Base-by-base conservation (phyloP, 768 basidiomycete species). In the Russula ochroleuca region DNA sequence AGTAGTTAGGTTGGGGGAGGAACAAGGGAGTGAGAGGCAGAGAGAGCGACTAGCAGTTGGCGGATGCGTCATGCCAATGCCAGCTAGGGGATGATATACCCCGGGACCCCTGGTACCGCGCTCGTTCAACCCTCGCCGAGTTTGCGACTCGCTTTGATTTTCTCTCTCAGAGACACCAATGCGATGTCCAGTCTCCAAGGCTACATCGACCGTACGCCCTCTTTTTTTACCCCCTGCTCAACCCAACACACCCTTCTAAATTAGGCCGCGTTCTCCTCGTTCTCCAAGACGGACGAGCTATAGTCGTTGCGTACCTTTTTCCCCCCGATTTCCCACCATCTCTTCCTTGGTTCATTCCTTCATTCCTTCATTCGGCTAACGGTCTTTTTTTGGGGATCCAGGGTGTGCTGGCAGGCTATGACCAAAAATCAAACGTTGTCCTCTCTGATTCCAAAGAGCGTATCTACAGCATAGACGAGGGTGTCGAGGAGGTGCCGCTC, bases 381-480 rank as follows among this genome's bases (percentile, higher is more conserved):
- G 15, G 35, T 23, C 28, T 61, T 9, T 25, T 45, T 45, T 23
- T 11, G 6, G 10, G 13, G 11, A 1, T 17, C 23, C 72, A 96
- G 94, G 95, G 96, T 70, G 82, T 85, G 28, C 82, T 99, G 75
- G 88, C 88, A 43, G 96, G 96, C 55, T 95, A 84, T 70, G 97
- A 99, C 80, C 88, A 94, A 75, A 93, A 92, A 75, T 93, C 93
- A 37, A 98, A 98, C 75, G 85, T 98, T 71, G 94, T 99, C 68
- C 85, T 99, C 61, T 88, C 95, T 15, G 92, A 95, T 72, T 90
- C 88, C 62, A 92, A 89, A 72, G 97, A 99, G 73, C 86, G 96
- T 69, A 86, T 98, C 38, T 98, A 91, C 74, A 91, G 88, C 71
- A 76, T 83, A 58, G 97, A 99, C 17, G 91, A 92, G 70, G 90